Percentiles rank a stretch among this genome's conserved stretches.
phyloP scores from a whole-genome alignment of 2,329 filamentous ascomycete genomes.

The Penicillium occitanis region DNA sequence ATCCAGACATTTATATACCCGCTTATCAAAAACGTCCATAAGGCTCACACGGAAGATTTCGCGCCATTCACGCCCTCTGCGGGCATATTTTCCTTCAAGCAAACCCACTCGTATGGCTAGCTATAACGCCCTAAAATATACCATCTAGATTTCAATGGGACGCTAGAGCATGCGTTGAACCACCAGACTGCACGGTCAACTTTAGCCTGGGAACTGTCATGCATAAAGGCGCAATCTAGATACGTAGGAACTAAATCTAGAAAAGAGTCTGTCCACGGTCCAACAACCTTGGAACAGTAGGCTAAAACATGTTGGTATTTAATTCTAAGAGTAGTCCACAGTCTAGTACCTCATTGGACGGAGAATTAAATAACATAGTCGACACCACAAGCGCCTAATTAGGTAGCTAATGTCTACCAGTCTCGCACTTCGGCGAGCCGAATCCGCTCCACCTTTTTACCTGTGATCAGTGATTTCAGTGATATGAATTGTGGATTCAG shows the following conservation, averaged over 20 bases:
- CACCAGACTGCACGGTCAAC: background rate
- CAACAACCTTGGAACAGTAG: background rate
- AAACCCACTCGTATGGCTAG: background rate
- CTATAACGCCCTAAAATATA: background rate
- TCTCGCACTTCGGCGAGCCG: background rate
- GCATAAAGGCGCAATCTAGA: background rate
- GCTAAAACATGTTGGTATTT: background rate
- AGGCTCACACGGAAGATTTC: slow-evolving; percentile 7
- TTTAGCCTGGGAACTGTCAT: slow-evolving; percentile 1
- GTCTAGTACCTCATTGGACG: background rate
- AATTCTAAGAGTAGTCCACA: no score
- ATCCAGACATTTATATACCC: background rate
- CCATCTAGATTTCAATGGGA: background rate
- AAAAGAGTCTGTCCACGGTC: background rate
- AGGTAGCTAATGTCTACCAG: background rate
- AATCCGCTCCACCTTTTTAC: slow-evolving; percentile 1
- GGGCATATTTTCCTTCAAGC: background rate
- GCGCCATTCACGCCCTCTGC: background rate
- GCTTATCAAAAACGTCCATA: background rate
- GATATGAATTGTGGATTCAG: background rate
- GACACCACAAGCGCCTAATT: slow-evolving; percentile 1
- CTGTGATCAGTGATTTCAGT: background rate
- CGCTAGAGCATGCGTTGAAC: background rate
- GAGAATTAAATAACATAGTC: background rate
- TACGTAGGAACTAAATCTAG: slow-evolving; percentile 5